Evolutionary conservation across 129 eudicot species (phyloP), one percentile per base, ranked within the genome.

Genomic region (Scalesia atractyloides): DNA sequence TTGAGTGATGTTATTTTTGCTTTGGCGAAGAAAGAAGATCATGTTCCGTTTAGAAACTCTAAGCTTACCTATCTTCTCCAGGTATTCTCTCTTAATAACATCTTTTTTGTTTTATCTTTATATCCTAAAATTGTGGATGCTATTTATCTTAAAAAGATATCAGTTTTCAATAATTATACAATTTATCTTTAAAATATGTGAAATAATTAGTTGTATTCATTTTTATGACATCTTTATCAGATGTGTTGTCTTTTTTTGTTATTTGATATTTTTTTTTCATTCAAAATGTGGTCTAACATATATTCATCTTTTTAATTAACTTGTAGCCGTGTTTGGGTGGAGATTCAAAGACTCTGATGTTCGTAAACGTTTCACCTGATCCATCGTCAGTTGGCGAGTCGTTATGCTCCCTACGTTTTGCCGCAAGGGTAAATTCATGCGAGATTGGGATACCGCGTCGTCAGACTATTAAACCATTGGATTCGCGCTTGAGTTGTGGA

Each of bases 271-370:
- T 49, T 9, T 51, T 13, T 72, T 13, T 26, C 12, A 51, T 33
- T 62, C 0, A 14, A 8, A 10, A n/a, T 24, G n/a, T 6, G 8
- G 1, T 22, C 17, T 59, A 17, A 44, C 10, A 15, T 2, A 9
- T 33, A 1, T 13, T 33, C 33, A 9, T 34, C 9, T 39, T 56
- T 26, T 26, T 10, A 9, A 11, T 9, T 17, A 4, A 62, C 1
- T 0, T 78, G 66, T 69, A 88, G 90, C 94, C 94, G 50, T 88
- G 94, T 60, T 82, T 88, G 79, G 94, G 90, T 8, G 90, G 94
- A 41, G 89, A 88, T 68, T 85, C 90, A 4, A 88, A 88, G 67
- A 88, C 94, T 0, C 74, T 88, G 2, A 88, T 88, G 94, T 80
- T 88, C 52, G 94, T 82, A 9, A 88, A 88, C 62, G 81, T 88